Evolutionary conservation across 1,139 yeast species (phyloP).

Genomic region (Sugiyamaella paludigena): DNA sequence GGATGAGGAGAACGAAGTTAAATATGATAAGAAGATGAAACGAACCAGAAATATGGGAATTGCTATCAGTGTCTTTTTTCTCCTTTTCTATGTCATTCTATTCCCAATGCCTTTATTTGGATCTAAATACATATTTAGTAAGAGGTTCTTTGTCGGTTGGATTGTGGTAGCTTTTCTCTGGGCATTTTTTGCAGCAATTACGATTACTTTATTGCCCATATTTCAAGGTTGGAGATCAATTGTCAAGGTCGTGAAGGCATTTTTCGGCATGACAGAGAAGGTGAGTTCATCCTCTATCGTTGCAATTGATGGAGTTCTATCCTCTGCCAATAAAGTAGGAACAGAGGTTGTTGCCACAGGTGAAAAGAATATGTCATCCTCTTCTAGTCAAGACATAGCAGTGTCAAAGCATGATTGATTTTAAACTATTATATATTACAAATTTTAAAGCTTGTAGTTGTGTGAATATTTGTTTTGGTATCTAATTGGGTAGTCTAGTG

Average conservation of each 20-base stretch:
- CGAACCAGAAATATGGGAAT: conserved; percentile 44
- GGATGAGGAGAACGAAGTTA: conserved; percentile 18
- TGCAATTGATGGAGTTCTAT: too few species aligned
- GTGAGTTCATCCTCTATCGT: too few species aligned
- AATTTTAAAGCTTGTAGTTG: too few species aligned
- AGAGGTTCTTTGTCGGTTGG: conserved; percentile 20
- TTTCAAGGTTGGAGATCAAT: conserved; percentile 38
- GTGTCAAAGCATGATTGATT: too few species aligned
- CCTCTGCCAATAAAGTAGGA: too few species aligned
- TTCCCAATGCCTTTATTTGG: conserved; percentile 22
- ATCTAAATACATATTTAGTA: conserved; percentile 15
- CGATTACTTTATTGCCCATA: conserved; percentile 16
- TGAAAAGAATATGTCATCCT: too few species aligned
- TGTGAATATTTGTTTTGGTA: too few species aligned
- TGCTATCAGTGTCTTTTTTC: conserved; percentile 51
- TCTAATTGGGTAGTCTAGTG: too few species aligned
- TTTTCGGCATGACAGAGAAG: too few species aligned
- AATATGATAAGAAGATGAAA: conserved; percentile 29
- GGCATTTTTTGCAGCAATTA: conserved; percentile 17
- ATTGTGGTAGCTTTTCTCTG: conserved; percentile 20
- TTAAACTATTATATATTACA: too few species aligned
- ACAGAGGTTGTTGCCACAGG: too few species aligned
- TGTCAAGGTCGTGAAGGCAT: background rate
- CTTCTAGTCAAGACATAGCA: too few species aligned
- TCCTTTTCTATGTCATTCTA: conserved; percentile 40